These are phyloP conservation scores for Buxus sempervirens DNA, from an alignment of 164 flowering plant genomes.

Conservation along the genomic window DNA sequence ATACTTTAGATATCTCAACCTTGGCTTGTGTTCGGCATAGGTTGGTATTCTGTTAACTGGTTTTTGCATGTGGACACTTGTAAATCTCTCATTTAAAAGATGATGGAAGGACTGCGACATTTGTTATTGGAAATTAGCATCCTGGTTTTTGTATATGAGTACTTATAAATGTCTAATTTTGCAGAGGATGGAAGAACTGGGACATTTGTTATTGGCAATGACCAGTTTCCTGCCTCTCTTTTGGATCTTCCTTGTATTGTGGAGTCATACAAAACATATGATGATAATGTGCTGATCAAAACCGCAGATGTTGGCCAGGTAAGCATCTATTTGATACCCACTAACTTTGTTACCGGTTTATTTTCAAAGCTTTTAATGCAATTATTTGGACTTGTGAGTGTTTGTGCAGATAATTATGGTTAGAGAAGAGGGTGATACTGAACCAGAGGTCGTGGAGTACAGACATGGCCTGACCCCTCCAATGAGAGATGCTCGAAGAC, in stretches of 20 bases:
- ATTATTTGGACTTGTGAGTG: not conserved
- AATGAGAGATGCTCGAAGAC: conserved; percentile 93
- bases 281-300: conserved; percentile 81
- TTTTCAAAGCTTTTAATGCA: not conserved
- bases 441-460: conserved; percentile 70
- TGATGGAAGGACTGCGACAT: too few relatives aligned
- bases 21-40: too few relatives aligned
- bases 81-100: not conserved
- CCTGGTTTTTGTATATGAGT: not conserved
- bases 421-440: conserved; percentile 67
- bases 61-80: too few relatives aligned
- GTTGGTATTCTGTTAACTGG: too few relatives aligned
- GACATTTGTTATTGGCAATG: conserved; percentile 67
- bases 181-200: conserved; percentile 74
- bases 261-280: conserved; percentile 94
- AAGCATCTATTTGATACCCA: not conserved
- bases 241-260: conserved; percentile 87
- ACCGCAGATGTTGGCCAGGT: conserved; percentile 95
- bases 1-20: too few relatives aligned
- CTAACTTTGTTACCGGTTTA: not conserved
- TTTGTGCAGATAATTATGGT: conserved; percentile 78
- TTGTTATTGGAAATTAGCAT: too few relatives aligned
- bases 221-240: conserved; percentile 74
- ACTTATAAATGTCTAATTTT: conserved; percentile 6
- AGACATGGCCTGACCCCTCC: conserved; percentile 97